Evolutionary conservation across 2,329 filamentous ascomycete genomes (phyloP).

Genomic region (Monilinia laxa): DNA sequence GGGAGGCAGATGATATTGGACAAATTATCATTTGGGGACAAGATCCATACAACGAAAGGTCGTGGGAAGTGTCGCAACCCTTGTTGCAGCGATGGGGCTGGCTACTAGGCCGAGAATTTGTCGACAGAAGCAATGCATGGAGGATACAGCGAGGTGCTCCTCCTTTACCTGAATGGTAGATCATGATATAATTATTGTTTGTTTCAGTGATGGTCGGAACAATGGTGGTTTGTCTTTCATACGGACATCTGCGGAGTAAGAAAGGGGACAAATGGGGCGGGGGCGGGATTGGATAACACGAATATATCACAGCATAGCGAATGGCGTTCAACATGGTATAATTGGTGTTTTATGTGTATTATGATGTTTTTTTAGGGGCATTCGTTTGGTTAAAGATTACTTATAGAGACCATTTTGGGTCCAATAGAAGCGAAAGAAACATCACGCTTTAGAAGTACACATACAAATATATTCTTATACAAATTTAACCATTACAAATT

Average conservation of each 20-base stretch:
- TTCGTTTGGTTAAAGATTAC: not conserved
- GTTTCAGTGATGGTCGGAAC: not conserved
- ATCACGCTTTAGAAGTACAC: not conserved
- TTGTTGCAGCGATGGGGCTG: conserved; percentile 45
- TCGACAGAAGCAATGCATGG: conserved; percentile 46
- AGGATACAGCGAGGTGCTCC: conserved; percentile 43
- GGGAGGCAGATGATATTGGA: conserved; percentile 42
- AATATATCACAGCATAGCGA: conserved; percentile 19
- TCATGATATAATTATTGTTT: not conserved
- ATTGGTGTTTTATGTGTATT: not conserved
- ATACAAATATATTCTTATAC: not conserved
- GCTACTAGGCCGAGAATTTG: conserved; percentile 43
- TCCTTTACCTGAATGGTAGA: conserved; percentile 41
- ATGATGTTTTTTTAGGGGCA: not conserved
- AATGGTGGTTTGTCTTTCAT: not conserved
- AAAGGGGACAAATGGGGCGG: not conserved
- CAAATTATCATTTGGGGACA: conserved; percentile 48
- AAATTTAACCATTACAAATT: not conserved
- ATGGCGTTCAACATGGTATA: conserved; percentile 4
- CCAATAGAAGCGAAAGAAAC: not conserved
- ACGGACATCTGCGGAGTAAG: not conserved
- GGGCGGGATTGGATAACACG: not conserved
- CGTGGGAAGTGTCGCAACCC: conserved; percentile 46
- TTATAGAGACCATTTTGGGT: conserved; percentile 1
- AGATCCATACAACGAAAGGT: conserved; percentile 45